A percentile compares a stretch with the other conserved stretches of the same genome.
Evolutionary conservation across 352 stramenopile species (phyloP).

Genomic region (Phytopythium vexans): DNA sequence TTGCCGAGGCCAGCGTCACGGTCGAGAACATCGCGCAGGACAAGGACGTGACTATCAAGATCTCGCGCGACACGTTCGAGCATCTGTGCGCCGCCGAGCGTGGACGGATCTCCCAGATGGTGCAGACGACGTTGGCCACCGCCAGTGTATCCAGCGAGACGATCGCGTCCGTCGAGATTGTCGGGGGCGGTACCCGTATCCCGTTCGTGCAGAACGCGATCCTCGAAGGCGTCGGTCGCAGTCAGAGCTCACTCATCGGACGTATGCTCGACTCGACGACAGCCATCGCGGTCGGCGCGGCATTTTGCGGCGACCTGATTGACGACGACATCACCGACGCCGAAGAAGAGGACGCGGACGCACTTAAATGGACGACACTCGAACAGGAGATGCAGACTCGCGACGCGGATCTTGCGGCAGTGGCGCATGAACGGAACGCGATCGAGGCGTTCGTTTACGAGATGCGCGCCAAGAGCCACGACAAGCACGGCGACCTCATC

Average conservation of each 20-base stretch:
- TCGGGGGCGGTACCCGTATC: slow-evolving; percentile 88
- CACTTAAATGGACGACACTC: slow-evolving; percentile 31
- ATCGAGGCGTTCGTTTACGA: slow-evolving; percentile 91
- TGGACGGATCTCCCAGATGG: slow-evolving; percentile 46
- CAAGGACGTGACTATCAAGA: slow-evolving; percentile 73
- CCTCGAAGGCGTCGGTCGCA: slow-evolving; percentile 47
- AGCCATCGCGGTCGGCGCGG: slow-evolving; percentile 74
- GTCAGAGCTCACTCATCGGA: slow-evolving; percentile 48
- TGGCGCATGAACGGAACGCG: slow-evolving; percentile 85
- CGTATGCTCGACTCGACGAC: slow-evolving; percentile 89
- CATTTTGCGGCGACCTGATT: slow-evolving; percentile 35
- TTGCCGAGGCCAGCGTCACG: slow-evolving; percentile 68
- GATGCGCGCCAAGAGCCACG: slow-evolving; percentile 76
- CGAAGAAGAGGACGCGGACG: slow-evolving; percentile 19
- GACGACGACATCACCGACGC: neutral
- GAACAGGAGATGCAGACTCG: slow-evolving; percentile 72
- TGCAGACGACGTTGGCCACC: slow-evolving; percentile 45
- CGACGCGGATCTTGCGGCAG: slow-evolving; percentile 63
- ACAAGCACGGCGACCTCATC: slow-evolving; percentile 75
- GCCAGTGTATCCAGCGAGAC: slow-evolving; percentile 35
- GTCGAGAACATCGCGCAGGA: slow-evolving; percentile 85
- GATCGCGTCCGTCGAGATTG: slow-evolving; percentile 82
- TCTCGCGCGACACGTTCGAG: slow-evolving; percentile 73
- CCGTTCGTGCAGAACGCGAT: slow-evolving; percentile 81
- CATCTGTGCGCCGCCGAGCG: slow-evolving; percentile 54